Evolutionary conservation across 257 asterid genomes (phyloP), one percentile per base, ranked within the genome.

Genomic region (Paulownia fortunei): DNA sequence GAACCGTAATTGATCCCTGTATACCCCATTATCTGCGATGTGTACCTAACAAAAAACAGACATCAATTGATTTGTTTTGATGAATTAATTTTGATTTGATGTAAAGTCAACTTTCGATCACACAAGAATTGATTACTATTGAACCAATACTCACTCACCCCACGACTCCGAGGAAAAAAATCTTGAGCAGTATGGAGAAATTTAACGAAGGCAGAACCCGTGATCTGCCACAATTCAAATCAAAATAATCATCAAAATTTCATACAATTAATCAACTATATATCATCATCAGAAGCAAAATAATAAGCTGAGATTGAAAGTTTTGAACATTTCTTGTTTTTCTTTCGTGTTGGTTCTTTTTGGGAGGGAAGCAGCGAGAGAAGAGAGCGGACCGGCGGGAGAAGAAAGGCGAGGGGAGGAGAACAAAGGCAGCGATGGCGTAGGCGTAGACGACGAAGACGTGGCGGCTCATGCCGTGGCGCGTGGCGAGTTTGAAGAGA

Each of bases 381-480:
- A 16, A 51, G 21, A 1, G 11, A 44, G 1, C 1, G 2, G 5
- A 87, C 93, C 96, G 87, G 84, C 62, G 72, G 65, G 91, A 88
- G 87, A 89, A 73, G 81, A 92, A 90, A 1, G 85, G 91, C 0
- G 93, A 81, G 11, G 96, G 97, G 74, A 90, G 88, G 71, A 93
- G 94, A 10, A 87, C 21, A 5, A 89, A 13, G 67, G 98, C 93
- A 67, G 98, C 97, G 79, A 90, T 76, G 80, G 82, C 91, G 82
- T 93, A 90, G 79, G 93, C 89, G 79, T 88, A 93, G 72, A 88
- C 95, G 46, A 93, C 76, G 86, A 92, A 93, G 42, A 93, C 96
- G 83, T 87, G 89, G 66, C 87, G 88, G 80, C 94, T 93, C 97
- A 93, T 90, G 80, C 94, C 91, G 52, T 59, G 67, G 60, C 49